Base-by-base conservation (phyloP, 2,329 filamentous ascomycete species). In the Monosporascus sp. region DNA sequence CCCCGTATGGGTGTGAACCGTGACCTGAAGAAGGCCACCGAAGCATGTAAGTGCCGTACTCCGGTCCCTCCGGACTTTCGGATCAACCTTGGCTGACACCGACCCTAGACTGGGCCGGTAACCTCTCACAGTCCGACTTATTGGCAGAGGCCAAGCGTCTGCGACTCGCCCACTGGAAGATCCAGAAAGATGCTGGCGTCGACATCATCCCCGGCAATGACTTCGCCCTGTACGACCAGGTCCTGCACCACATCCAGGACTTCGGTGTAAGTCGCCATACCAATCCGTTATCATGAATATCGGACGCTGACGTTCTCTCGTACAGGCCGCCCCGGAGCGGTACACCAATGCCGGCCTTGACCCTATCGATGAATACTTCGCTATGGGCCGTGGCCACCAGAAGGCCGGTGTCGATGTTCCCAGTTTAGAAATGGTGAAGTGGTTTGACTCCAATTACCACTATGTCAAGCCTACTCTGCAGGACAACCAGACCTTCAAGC, bases 381-480 rank as follows among this genome's bases (percentile, higher is more conserved):
- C 94, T 77, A 96, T 99, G 91, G 94, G 94, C 71, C 90, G 94
- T 87, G 94, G 94, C 72, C 92, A 95, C 80, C 94, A 99, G 80
- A 95, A 91, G 86, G 85, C 86, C 71, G 85, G 90, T 75, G 83
- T 97, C 66, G 94, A 99, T 76, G 94, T 97, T 63, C 91, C 93
- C 66, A 84, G 83, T 70, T 81, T 96, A 77, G 94, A 99, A 84
- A 99, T 99, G 94, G 94, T 99, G 69, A 99, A 99, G 84, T 99
- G 94, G 94, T 99, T 99, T 73, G 94, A 99, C 84, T 96, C 91
- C 63, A 99, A 99, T 88, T 99, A 99, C 87, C 94, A 97, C 85
- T 99, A 99, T 77, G 94, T 97, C 80, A 97, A 97, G 87, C 94
- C 94, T 61, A 97, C 94, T 59, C 85, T 99, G 64, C 91, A 97